A percentile compares a stretch with the other conserved stretches of the same genome.
These are phyloP conservation scores for Halteria grandinella DNA, from an alignment of 73 alveolate species.

Conservation along the genomic window DNA sequence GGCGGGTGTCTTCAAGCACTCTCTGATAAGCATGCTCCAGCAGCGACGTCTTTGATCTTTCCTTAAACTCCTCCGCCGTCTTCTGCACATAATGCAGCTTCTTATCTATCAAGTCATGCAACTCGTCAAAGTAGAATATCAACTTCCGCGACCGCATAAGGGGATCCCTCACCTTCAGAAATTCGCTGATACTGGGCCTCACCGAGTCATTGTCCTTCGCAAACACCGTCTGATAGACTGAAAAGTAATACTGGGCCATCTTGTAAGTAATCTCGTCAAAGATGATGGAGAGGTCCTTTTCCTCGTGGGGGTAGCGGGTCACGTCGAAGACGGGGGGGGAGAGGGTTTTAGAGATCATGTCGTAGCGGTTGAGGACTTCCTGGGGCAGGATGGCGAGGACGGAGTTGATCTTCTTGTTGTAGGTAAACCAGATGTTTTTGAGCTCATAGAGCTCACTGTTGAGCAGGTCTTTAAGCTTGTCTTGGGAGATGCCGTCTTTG, in stretches of 20 bases:
- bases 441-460: slow-evolving; percentile 57
- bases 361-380: slow-evolving; percentile 59
- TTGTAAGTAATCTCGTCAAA: slow-evolving; percentile 64
- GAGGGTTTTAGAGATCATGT: slow-evolving; percentile 62
- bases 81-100: slow-evolving; percentile 56
- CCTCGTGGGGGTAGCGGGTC: slow-evolving; percentile 20
- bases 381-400: slow-evolving; percentile 54
- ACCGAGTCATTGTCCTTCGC: slow-evolving; percentile 57
- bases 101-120: slow-evolving; percentile 58
- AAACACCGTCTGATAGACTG: slow-evolving; percentile 63
- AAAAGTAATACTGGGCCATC: slow-evolving; percentile 68
- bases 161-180: slow-evolving; percentile 57
- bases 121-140: slow-evolving; percentile 51
- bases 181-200: slow-evolving; percentile 31
- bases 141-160: slow-evolving; percentile 40
- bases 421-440: slow-evolving; percentile 62
- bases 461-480: slow-evolving; percentile 51
- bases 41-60: slow-evolving; percentile 58
- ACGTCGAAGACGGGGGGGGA: slow-evolving; percentile 59
- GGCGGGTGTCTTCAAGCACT: slow-evolving; percentile 53
- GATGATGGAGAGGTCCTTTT: slow-evolving; percentile 20
- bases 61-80: slow-evolving; percentile 72
- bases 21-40: slow-evolving; percentile 63
- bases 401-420: slow-evolving; percentile 57
- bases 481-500: slow-evolving; percentile 1